Base-by-base conservation (phyloP, 2,329 filamentous ascomycete species). In the Calycina herbarum region DNA sequence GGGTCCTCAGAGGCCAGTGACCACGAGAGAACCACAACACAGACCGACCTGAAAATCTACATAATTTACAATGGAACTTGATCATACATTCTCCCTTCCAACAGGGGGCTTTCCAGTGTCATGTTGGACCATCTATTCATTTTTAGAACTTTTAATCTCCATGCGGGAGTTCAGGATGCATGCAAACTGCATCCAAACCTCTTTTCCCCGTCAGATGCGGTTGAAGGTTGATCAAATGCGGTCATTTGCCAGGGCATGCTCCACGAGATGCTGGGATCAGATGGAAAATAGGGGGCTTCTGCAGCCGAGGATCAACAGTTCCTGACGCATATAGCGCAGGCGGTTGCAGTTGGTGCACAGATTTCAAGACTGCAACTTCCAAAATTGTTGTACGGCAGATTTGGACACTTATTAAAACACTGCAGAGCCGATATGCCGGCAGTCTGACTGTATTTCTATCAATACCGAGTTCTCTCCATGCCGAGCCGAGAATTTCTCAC, bases 61-160 rank as follows among this genome's bases (percentile, higher is more conserved):
- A 27, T 54, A 54, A 27, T 24, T 54, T 54, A 11, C 3, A 4
- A 24, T 51, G 20, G n/a, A 51, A n/a, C n/a, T 20, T 51, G 1
- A 38, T 51, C 45, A 51, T 51, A 24, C 27, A 20, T 11, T 20
- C n/a, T 51, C 45, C 20, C 10, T 5, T 51, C 17, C 7, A 8
- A 20, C 17, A 48, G 6, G 5, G n/a, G 10, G 3, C 8, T 24
- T 27, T 10, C 11, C 20, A 5, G 20, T 54, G 24, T 24, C 48
- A 24, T 24, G 20, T 13, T 13, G 20, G 8, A 11, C 24, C 48
- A 11, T 20, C 17, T 45, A 15, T 51, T 51, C 45, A 13, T 54
- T 27, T 54, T 54, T 54, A 54, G 20, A 24, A 13, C 48, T 54
- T 54, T 24, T 54, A 54, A 54, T 54, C 48, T 54, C 48, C 17